Conservation (phyloP, 2,329 filamentous ascomycete genomes). For the Geosmithia putterillii region DNA sequence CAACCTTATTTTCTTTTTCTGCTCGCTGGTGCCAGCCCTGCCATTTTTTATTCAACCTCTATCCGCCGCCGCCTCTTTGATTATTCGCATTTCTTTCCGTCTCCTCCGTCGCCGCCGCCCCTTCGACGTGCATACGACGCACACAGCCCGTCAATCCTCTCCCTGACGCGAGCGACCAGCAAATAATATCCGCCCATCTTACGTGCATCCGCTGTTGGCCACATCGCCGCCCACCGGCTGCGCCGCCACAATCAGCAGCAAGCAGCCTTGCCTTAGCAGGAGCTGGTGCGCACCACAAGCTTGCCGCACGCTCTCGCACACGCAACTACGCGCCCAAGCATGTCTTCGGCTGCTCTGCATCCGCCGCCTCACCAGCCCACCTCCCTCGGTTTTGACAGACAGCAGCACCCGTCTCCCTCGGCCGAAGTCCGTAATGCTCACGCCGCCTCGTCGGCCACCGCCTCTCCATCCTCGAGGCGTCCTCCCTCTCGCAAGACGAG, state of each 20-base stretch:
- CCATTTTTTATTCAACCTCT: background rate
- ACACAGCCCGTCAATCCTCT: background rate
- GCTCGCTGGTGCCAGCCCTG: background rate
- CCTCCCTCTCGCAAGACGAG: constrained; percentile 39
- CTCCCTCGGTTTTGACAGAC: constrained; percentile 20
- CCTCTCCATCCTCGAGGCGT: constrained; percentile 40
- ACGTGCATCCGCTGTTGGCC: too few relatives aligned
- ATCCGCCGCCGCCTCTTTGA: background rate
- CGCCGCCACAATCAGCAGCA: too few relatives aligned
- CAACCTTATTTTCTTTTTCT: background rate
- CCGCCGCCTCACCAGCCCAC: constrained; percentile 43
- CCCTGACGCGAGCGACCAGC: background rate
- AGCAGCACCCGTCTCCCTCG: constrained; percentile 32
- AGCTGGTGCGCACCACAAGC: too few relatives aligned
- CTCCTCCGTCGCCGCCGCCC: too few relatives aligned
- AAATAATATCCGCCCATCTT: background rate
- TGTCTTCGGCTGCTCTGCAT: constrained; percentile 49
- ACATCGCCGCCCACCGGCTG: too few relatives aligned
- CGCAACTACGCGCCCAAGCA: too few relatives aligned
- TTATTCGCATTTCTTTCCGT: background rate
- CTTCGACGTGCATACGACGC: background rate
- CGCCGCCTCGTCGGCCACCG: constrained; percentile 24
- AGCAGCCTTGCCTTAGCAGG: too few relatives aligned
- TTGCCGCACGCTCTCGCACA: too few relatives aligned
- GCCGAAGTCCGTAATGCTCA: constrained; percentile 46